phyloP scores from a whole-genome alignment of 441 rosid genomes.

The Erodium trifolium region DNA sequence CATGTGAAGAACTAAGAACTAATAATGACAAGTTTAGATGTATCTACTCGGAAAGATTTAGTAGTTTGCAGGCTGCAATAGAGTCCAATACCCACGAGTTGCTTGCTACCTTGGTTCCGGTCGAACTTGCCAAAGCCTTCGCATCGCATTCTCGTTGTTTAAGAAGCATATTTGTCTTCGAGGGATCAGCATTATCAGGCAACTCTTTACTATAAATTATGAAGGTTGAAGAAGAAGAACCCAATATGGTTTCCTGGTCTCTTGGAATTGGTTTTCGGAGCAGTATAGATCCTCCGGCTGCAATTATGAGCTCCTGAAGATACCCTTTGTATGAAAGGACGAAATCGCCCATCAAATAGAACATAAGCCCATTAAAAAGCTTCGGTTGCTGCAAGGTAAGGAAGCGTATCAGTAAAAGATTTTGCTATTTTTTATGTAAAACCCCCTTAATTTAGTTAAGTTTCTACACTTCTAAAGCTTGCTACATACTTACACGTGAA shows the following conservation, averaged over 20 bases:
- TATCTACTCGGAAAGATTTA: slow-evolving; percentile 14
- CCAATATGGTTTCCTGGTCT: not conserved
- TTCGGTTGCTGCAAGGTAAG: slow-evolving; percentile 51
- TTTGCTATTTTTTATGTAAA: not conserved
- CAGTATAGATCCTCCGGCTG: slow-evolving; percentile 5
- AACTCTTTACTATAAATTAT: slow-evolving; percentile 1
- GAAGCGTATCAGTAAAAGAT: slow-evolving; percentile 1
- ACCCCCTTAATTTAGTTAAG: not conserved
- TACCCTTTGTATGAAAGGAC: not conserved
- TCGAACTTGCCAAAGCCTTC: slow-evolving; percentile 50
- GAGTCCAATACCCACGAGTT: slow-evolving; percentile 78
- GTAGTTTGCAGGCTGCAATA: slow-evolving; percentile 64
- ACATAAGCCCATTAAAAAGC: slow-evolving; percentile 42
- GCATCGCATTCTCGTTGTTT: slow-evolving; percentile 26
- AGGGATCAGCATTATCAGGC: not conserved
- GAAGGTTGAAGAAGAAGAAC: slow-evolving; percentile 6
- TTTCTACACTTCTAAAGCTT: not conserved
- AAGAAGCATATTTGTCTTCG: not conserved
- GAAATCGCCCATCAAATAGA: slow-evolving; percentile 10
- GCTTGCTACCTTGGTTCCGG: slow-evolving; percentile 57
- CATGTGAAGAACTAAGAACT: not conserved
- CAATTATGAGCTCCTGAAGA: slow-evolving; percentile 1
- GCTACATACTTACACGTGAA: not conserved
- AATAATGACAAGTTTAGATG: not conserved
- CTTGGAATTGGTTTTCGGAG: not conserved